These are phyloP conservation scores for Rostrohypoxylon terebratum DNA, from an alignment of 495 filamentous ascomycete species.

Conservation along the genomic window DNA sequence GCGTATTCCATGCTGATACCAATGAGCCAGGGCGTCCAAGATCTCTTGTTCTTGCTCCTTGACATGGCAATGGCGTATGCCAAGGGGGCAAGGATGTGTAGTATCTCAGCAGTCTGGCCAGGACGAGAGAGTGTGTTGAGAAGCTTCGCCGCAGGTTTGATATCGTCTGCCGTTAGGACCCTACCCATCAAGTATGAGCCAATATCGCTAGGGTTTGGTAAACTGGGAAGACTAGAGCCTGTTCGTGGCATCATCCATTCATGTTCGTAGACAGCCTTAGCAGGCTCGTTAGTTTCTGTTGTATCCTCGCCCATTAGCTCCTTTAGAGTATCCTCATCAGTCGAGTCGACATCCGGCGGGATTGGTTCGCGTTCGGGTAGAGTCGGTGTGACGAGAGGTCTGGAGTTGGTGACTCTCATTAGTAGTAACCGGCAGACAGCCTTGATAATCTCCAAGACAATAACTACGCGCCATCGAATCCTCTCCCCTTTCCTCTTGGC, in stretches of 20 bases:
- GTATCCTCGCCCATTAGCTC: slow-evolving; percentile 50
- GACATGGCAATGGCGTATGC: slow-evolving; percentile 90
- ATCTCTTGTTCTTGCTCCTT: slow-evolving; percentile 68
- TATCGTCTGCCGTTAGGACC: slow-evolving; percentile 93
- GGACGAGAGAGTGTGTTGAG: slow-evolving; percentile 79
- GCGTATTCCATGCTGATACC: slow-evolving; percentile 89
- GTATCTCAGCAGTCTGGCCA: slow-evolving; percentile 81
- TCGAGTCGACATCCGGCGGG: slow-evolving; percentile 62
- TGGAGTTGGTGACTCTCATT: slow-evolving; percentile 82
- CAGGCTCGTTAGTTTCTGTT: slow-evolving; percentile 33
- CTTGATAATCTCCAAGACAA: slow-evolving; percentile 86
- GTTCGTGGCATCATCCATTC: slow-evolving; percentile 97
- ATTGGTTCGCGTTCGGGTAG: slow-evolving; percentile 86
- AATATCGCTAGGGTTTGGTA: slow-evolving; percentile 83
- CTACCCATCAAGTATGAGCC: slow-evolving; percentile 88
- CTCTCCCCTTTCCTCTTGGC: slow-evolving; percentile 88
- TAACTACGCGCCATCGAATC: slow-evolving; percentile 88
- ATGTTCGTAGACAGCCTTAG: slow-evolving; percentile 53
- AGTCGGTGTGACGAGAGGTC: slow-evolving; percentile 85
- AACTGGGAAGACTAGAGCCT: slow-evolving; percentile 79
- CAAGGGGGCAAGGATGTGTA: slow-evolving; percentile 91
- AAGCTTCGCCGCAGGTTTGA: slow-evolving; percentile 87
- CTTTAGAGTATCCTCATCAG: slow-evolving; percentile 58
- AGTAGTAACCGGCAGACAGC: slow-evolving; percentile 86
- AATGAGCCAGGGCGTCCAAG: slow-evolving; percentile 91